Evolutionary conservation across 352 stramenopile genomes (phyloP).

Genomic region (Thalassiosira oceanica): DNA sequence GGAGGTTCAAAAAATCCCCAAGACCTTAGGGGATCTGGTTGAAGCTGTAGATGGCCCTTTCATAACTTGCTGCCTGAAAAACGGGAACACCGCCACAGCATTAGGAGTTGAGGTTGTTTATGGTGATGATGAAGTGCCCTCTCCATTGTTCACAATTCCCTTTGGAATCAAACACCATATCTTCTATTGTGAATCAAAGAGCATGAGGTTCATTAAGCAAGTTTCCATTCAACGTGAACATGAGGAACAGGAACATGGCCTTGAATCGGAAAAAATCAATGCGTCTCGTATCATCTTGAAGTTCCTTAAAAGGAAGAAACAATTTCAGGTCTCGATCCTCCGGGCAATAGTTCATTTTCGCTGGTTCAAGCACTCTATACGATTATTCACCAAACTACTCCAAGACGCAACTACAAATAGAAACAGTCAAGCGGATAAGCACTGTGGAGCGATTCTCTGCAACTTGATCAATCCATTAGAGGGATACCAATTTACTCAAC

Average conservation of each 20-base stretch:
- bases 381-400: background rate
- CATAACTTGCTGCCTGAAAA: background rate
- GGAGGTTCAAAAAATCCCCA: background rate
- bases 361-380: conserved; percentile 4
- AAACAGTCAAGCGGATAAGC: background rate
- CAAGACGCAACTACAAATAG: background rate
- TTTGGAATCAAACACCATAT: background rate
- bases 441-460: conserved; percentile 5
- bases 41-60: background rate
- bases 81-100: no score
- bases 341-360: conserved; percentile 6
- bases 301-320: background rate
- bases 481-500: background rate
- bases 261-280: conserved; percentile 28
- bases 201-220: conserved; percentile 8
- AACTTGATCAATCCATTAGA: conserved; percentile 10
- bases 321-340: background rate
- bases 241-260: conserved; percentile 16
- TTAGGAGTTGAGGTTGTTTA: background rate
- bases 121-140: background rate
- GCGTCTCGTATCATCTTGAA: conserved; percentile 1
- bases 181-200: conserved; percentile 1
- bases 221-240: background rate
- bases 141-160: background rate
- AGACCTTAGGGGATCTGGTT: background rate